A percentile compares a stretch with the other conserved stretches of the same genome.
Conservation (phyloP, 75 land plant genomes). For the Sequoiadendron giganteum region DNA sequence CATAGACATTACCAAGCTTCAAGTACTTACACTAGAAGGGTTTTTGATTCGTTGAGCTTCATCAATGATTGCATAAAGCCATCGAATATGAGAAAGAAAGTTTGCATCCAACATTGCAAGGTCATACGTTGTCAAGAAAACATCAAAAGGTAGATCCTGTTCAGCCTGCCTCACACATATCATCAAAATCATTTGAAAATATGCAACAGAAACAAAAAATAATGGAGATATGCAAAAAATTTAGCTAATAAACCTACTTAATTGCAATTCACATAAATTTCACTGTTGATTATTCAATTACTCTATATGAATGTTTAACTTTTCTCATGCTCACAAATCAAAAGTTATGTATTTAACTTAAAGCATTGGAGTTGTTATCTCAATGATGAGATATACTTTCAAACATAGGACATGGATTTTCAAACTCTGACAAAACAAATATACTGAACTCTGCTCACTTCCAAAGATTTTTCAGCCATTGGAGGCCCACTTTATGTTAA, state of each 20-base stretch:
- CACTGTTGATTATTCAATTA: not conserved
- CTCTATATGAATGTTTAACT: not conserved
- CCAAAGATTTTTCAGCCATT: not conserved
- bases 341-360: not conserved
- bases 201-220: not conserved
- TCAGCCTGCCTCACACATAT: conserved; percentile 31
- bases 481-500: not conserved
- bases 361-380: not conserved
- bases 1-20: not conserved
- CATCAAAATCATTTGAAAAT: not conserved
- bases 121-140: conserved; percentile 88
- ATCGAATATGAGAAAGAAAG: conserved; percentile 76
- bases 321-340: not conserved
- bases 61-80: conserved; percentile 86
- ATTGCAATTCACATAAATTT: not conserved
- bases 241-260: not conserved
- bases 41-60: conserved; percentile 95
- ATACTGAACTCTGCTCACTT: not conserved
- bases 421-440: not conserved
- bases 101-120: conserved; percentile 75
- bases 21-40: conserved; percentile 60
- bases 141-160: conserved; percentile 70
- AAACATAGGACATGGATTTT: not conserved
- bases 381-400: not conserved
- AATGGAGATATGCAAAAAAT: not conserved